Base-by-base conservation (phyloP, 129 eudicot genomes). In the Helianthus tuberosus region DNA sequence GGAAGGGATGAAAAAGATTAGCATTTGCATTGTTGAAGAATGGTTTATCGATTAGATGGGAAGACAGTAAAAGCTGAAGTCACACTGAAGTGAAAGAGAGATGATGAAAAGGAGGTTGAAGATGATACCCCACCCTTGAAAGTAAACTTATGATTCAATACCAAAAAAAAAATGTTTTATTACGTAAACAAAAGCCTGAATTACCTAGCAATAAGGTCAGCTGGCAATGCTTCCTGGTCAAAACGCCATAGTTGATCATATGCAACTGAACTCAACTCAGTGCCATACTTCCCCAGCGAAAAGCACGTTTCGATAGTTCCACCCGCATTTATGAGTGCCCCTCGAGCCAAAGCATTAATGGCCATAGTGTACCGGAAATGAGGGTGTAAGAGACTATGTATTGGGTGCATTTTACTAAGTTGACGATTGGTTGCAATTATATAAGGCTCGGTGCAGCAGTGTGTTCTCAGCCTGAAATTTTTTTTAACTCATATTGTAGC, bases 361-460 rank as follows among this genome's bases (percentile, higher is more conserved):
- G 84, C 86, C 97, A 91, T 88, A 1, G 95, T 91, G 87, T 83
- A 91, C 8, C 95, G 88, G 7, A 86, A 77, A 79, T 78, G 23
- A 20, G 23, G 23, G 23, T 20, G 23, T 20, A 20, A 20, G 23
- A 20, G 23, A 20, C 23, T 20, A 63, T 78, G 71, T n/a, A 91
- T 86, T 1, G 95, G 95, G 54, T 91, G 97, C 89, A 88, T 80
- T 44, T 84, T 80, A 68, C 96, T 88, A 25, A 91, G 89, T 16
- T 91, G 97, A 29, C 97, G 82, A 41, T 86, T 84, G 6, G 84
- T 53, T 8, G 92, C 97, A 16, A 91, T 91, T 64, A 88, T 75
- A 68, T 91, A 91, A 8, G 95, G 95, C 86, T 91, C 97, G 0
- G 82, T 80, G 15, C 77, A 73, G 68, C 90, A 84, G 69, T 91